Conservation (phyloP, 2,329 filamentous ascomycete genomes). For the Colletotrichum agaves region DNA sequence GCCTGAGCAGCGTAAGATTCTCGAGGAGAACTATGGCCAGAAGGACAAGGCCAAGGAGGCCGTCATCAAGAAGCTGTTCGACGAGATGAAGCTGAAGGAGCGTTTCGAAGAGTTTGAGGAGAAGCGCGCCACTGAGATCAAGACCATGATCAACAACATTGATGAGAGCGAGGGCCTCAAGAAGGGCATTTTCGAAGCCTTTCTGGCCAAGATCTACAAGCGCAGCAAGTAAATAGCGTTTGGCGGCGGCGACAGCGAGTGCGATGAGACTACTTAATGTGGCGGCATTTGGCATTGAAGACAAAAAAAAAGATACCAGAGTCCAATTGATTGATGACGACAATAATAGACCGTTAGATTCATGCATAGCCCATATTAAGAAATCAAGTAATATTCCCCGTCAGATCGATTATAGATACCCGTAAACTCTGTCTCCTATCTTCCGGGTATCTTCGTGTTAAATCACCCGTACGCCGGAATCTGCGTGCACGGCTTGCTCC, state of each 20-base stretch:
- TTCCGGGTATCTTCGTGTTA: conserved; percentile 36
- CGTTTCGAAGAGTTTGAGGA: conserved; percentile 92
- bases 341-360: conserved; percentile 34
- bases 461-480: conserved; percentile 23
- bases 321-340: conserved; percentile 27
- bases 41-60: conserved; percentile 88
- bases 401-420: neutral
- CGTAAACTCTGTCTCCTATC: neutral
- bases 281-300: conserved; percentile 8
- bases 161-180: conserved; percentile 91
- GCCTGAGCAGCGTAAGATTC: conserved; percentile 85
- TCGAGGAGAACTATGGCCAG: conserved; percentile 93
- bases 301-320: conserved; percentile 34
- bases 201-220: conserved; percentile 98
- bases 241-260: neutral
- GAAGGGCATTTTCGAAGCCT: conserved; percentile 88
- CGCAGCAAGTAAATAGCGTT: conserved; percentile 78
- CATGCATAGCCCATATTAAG: conserved; percentile 23
- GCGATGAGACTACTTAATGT: neutral
- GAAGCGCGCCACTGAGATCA: conserved; percentile 82
- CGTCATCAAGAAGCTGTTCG: conserved; percentile 87
- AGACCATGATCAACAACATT: conserved; percentile 77
- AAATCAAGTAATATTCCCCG: conserved; percentile 26
- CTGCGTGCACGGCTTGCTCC: conserved; percentile 2
- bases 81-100: conserved; percentile 85